Evolutionary conservation across 2,329 filamentous ascomycete genomes (phyloP).

Genomic region (Talaromyces funiculosus): DNA sequence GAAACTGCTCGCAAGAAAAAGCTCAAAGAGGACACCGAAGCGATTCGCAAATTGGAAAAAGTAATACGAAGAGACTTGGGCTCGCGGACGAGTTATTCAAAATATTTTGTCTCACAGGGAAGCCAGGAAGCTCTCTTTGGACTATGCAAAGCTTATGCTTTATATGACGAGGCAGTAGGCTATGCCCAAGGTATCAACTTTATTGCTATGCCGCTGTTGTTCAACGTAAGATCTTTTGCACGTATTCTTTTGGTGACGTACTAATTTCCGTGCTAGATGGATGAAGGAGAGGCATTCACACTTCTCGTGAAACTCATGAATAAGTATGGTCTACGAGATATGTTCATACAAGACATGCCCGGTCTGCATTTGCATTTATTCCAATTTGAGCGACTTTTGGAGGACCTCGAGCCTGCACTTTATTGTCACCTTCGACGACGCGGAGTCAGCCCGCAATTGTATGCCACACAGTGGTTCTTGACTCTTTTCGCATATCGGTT

Average conservation of each 20-base stretch:
- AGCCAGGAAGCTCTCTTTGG: conserved; percentile 92
- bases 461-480: conserved; percentile 98
- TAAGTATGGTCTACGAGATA: conserved; percentile 84
- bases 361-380: conserved; percentile 89
- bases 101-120: conserved; percentile 84
- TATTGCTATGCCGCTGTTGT: conserved; percentile 89
- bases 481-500: conserved; percentile 98
- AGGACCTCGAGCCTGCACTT: conserved; percentile 87
- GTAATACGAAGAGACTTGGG: conserved; percentile 85
- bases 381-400: conserved; percentile 88
- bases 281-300: conserved; percentile 94
- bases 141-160: conserved; percentile 92
- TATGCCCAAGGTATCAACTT: conserved; percentile 99
- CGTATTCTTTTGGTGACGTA: not conserved
- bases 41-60: conserved; percentile 81
- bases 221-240: conserved; percentile 61
- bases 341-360: conserved; percentile 95
- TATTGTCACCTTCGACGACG: conserved; percentile 90
- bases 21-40: conserved; percentile 68
- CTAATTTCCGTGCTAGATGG: conserved; percentile 59
- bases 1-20: conserved; percentile 69
- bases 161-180: conserved; percentile 89
- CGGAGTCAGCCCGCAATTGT: conserved; percentile 83
- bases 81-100: conserved; percentile 89
- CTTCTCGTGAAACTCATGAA: conserved; percentile 93